These are phyloP conservation scores for Magnaporthiopsis rhizophila DNA, from an alignment of 2,329 filamentous ascomycete genomes.

Conservation along the genomic window DNA sequence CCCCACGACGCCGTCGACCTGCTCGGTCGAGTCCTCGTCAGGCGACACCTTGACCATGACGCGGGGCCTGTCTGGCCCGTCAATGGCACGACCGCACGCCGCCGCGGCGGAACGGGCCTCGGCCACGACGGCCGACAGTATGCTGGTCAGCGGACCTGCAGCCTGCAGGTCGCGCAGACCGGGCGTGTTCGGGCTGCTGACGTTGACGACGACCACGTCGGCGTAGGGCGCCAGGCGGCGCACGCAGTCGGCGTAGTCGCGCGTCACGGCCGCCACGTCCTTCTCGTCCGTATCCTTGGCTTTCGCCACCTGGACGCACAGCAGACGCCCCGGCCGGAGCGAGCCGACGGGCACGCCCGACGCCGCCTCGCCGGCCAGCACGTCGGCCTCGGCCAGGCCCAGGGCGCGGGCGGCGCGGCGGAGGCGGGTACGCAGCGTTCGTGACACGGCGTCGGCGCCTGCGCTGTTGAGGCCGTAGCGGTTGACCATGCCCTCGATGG, in stretches of 20 bases:
- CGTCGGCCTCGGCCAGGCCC: conserved; percentile 62
- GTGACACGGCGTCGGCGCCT: conserved; percentile 81
- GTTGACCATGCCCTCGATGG: conserved; percentile 84
- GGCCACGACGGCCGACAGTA: conserved; percentile 74
- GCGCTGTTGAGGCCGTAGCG: conserved; percentile 91
- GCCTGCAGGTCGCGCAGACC: conserved; percentile 83
- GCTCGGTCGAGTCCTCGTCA: conserved; percentile 79
- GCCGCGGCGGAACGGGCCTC: conserved; percentile 59
- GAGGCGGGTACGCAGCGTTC: conserved; percentile 67
- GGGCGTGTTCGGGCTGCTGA: conserved; percentile 93
- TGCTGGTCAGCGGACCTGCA: conserved; percentile 69
- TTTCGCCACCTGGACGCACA: conserved; percentile 93
- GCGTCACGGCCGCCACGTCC: conserved; percentile 72
- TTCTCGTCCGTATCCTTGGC: conserved; percentile 86
- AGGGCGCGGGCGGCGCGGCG: conserved; percentile 64
- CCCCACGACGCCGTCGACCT: conserved; percentile 81
- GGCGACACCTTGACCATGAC: conserved; percentile 99
- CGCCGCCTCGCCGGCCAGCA: conserved; percentile 65
- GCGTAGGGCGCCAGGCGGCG: conserved; percentile 76
- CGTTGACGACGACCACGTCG: conserved; percentile 95
- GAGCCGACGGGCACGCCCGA: conserved; percentile 71
- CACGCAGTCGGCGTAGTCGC: conserved; percentile 86
- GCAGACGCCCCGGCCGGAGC: conserved; percentile 63
- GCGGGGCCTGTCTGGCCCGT: conserved; percentile 46
- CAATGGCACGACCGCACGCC: conserved; percentile 39